These are phyloP conservation scores for Sordariomycetes sp. DNA, from an alignment of 2,329 filamentous ascomycete genomes.

Conservation along the genomic window DNA sequence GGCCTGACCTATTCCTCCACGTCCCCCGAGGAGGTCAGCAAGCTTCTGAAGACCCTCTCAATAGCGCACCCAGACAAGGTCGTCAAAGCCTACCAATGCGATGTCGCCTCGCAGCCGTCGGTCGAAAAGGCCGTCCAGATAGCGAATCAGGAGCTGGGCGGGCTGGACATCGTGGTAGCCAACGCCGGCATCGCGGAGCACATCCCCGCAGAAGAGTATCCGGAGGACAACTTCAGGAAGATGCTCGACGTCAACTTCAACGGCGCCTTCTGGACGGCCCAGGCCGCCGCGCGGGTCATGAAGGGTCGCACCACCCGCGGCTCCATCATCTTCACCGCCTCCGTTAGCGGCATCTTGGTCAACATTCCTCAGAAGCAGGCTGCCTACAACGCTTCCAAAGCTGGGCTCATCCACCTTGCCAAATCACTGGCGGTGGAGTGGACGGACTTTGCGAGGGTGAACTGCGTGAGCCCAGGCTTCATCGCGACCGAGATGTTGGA, in stretches of 20 bases:
- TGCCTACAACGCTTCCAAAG: slow-evolving; percentile 32
- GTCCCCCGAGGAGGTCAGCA: not conserved
- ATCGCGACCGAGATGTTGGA: slow-evolving; percentile 28
- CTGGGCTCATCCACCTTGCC: slow-evolving; percentile 32
- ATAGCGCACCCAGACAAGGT: not conserved
- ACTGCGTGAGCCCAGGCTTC: slow-evolving; percentile 62
- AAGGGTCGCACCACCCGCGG: slow-evolving; percentile 23
- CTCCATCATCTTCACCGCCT: slow-evolving; percentile 41
- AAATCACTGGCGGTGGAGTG: slow-evolving; percentile 64
- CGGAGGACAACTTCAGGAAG: slow-evolving; percentile 36
- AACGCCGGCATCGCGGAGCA: slow-evolving; percentile 41
- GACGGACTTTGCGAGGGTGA: slow-evolving; percentile 59
- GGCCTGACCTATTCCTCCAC: slow-evolving; percentile 10
- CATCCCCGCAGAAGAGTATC: slow-evolving; percentile 44
- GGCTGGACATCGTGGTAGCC: slow-evolving; percentile 30
- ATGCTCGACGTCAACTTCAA: slow-evolving; percentile 46
- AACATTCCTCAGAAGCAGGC: slow-evolving; percentile 33
- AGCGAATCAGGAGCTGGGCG: slow-evolving; percentile 22
- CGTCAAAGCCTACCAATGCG: slow-evolving; percentile 30
- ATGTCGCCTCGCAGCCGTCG: slow-evolving; percentile 29
- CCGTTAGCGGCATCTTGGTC: slow-evolving; percentile 38
- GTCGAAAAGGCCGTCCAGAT: slow-evolving; percentile 21
- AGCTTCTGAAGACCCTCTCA: not conserved
- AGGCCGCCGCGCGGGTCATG: slow-evolving; percentile 28
- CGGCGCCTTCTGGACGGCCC: slow-evolving; percentile 29